Percentiles rank a stretch among this genome's conserved stretches.
phyloP scores from a whole-genome alignment of 2,329 filamentous ascomycete species.

The Fusarium algeriense region DNA sequence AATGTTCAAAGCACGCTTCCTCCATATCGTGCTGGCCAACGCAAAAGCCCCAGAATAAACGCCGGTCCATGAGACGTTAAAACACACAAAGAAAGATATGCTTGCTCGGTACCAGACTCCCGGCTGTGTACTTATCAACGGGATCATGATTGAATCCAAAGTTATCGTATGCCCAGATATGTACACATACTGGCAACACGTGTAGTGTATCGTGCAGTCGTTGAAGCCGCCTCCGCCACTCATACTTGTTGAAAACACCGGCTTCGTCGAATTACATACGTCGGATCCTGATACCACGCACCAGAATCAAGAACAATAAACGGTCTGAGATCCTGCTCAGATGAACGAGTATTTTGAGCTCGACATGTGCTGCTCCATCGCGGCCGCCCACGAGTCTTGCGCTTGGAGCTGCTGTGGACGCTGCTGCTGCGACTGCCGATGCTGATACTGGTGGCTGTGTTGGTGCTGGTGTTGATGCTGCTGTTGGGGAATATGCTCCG shows the following conservation, averaged over 20 bases:
- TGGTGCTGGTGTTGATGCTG: constrained; percentile 31
- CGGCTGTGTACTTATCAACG: constrained; percentile 35
- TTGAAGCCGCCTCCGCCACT: constrained; percentile 22
- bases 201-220: constrained; percentile 32
- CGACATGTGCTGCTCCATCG: constrained; percentile 48
- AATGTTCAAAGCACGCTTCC: constrained; percentile 15
- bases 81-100: constrained; percentile 30
- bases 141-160: constrained; percentile 23
- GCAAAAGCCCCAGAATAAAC: constrained; percentile 38
- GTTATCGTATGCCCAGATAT: constrained; percentile 5
- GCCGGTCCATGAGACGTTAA: constrained; percentile 39
- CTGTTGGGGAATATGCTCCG: constrained; percentile 46
- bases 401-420: constrained; percentile 40
- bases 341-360: constrained; percentile 51
- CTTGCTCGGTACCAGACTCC: constrained; percentile 40
- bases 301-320: constrained; percentile 23
- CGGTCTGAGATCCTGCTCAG: constrained; percentile 42
- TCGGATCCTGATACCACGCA: constrained; percentile 1
- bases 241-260: constrained; percentile 23
- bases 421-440: constrained; percentile 30
- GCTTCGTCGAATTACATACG: constrained; percentile 23
- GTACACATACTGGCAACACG: constrained; percentile 9
- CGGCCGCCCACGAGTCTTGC: constrained; percentile 54
- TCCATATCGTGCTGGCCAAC: constrained; percentile 13
- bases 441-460: constrained; percentile 20